phyloP scores from a whole-genome alignment of 208 protist genomes.

The Trypanosoma platydactyli region DNA sequence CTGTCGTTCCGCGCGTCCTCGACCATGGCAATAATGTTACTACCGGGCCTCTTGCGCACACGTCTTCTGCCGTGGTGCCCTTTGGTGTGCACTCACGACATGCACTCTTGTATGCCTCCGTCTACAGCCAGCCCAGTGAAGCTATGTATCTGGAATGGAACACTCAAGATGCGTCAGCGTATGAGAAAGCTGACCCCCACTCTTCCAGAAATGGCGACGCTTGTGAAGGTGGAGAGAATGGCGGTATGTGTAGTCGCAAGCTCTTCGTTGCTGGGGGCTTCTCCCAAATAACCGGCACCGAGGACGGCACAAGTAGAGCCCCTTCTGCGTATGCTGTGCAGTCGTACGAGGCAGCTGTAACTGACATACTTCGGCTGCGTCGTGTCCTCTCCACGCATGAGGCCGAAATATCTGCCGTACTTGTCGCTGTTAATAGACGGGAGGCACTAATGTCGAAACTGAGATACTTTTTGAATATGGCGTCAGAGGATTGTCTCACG shows the following conservation, averaged over 20 bases:
- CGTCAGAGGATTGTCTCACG: neutral
- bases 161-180: no score
- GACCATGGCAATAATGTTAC: neutral
- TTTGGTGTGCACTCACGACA: slow-evolving; percentile 14
- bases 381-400: slow-evolving; percentile 11
- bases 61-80: neutral
- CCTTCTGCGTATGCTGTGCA: neutral
- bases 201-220: no score
- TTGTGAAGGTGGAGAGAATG: neutral
- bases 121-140: neutral
- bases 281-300: neutral
- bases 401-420: slow-evolving; percentile 2
- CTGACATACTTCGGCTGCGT: slow-evolving; percentile 20
- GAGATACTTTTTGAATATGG: slow-evolving; percentile 15
- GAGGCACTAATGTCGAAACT: slow-evolving; percentile 21
- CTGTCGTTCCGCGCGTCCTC: neutral
- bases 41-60: neutral
- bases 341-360: neutral
- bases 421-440: slow-evolving; percentile 15
- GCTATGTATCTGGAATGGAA: neutral
- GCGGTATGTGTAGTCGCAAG: neutral
- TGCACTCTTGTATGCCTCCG: slow-evolving; percentile 15
- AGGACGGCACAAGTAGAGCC: neutral
- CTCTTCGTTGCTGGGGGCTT: neutral
- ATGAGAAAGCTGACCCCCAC: no score